Evolutionary conservation across 148 eudicot genomes (phyloP), one percentile per base, ranked within the genome.

Genomic region (Linanthus parryae): DNA sequence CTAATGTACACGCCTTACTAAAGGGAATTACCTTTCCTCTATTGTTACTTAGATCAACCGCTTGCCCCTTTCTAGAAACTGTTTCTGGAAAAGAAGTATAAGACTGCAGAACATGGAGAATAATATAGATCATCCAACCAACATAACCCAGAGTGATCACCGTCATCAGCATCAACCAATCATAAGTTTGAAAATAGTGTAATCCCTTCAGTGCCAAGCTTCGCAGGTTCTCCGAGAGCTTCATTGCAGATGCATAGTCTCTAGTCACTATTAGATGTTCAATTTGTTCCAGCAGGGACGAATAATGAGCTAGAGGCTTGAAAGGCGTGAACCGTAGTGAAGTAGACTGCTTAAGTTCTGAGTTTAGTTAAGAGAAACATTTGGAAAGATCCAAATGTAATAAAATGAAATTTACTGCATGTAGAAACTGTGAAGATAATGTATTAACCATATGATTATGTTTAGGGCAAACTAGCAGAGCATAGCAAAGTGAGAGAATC

Each of bases 121-220:
- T 60, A 58, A 92, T 68, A 73, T 82, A 82, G 50, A 79, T 70
- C 73, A 92, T 92, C 98, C 98, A 92, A 54, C 98, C 98, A 65
- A 73, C 46, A 59, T 92, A 92, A 51, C 98, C 98, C 61, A 92
- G 88, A 64, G 90, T 81, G 68, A 92, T 63, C 51, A 81, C 68
- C 18, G 78, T 71, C 98, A 84, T 92, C 59, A 92, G 84, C 98
- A 84, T 81, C 70, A 84, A 73, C 98, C 98, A 92, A 69, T 92
- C 98, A 75, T 92, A 92, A 25, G 98, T 92, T 61, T 92, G 98
- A 61, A 92, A 92, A 68, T 92, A 92, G 54, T 92, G 72, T 50
- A 92, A 87, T 53, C 98, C 98, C 56, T 87, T 61, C 44, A 92
- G 78, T 54, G 96, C 94, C 78, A 82, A 72, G 62, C 68, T 81